These are phyloP conservation scores for Colletotrichum chrysophilum DNA, from an alignment of 2,329 filamentous ascomycete species.

Conservation along the genomic window DNA sequence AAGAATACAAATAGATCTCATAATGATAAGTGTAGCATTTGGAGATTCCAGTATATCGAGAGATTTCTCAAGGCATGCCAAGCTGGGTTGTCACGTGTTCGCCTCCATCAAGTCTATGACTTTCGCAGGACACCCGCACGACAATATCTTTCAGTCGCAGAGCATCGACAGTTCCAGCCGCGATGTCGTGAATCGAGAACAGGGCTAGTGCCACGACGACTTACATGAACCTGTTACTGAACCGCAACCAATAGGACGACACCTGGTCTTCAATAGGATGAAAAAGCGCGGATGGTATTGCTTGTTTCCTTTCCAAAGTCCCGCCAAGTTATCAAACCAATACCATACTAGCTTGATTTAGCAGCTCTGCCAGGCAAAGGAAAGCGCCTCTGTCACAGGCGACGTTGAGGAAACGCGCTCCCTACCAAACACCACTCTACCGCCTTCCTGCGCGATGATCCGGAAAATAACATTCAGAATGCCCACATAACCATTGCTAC, in stretches of 20 bases:
- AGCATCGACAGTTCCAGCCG: too few relatives aligned
- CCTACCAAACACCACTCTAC: conserved; percentile 10
- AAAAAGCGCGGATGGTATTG: background rate
- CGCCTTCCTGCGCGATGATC: conserved; percentile 15
- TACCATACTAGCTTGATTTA: background rate
- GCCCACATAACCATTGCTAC: conserved; percentile 14
- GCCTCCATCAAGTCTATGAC: too few relatives aligned
- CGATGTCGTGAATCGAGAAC: too few relatives aligned
- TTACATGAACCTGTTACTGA: background rate
- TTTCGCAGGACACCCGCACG: too few relatives aligned
- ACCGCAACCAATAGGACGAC: background rate
- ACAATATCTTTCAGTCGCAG: too few relatives aligned
- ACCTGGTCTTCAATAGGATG: too few relatives aligned
- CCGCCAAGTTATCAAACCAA: background rate
- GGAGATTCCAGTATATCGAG: too few relatives aligned
- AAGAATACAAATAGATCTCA: too few relatives aligned
- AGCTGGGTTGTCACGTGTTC: too few relatives aligned
- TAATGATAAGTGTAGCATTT: too few relatives aligned
- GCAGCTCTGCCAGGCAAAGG: conserved; percentile 10
- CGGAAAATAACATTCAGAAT: conserved; percentile 23
- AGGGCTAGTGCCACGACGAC: background rate
- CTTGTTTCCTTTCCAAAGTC: background rate
- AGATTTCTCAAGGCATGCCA: too few relatives aligned
- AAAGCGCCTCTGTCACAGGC: conserved; percentile 15
- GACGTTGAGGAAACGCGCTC: background rate